Evolutionary conservation across 2,329 filamentous ascomycete genomes (phyloP).

Genomic region (Ciborinia camelliae): DNA sequence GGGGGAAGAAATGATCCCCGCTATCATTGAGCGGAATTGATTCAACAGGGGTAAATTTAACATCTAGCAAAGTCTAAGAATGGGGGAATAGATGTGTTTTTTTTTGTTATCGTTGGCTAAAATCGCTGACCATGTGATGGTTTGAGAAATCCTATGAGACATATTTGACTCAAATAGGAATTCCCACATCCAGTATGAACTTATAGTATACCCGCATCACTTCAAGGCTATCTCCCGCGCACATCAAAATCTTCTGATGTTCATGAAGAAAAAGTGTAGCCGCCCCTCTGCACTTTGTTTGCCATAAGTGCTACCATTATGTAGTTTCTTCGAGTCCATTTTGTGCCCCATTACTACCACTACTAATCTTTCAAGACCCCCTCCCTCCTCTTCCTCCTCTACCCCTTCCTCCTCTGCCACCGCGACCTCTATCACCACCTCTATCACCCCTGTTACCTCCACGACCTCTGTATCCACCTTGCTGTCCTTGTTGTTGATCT

Average conservation of each 20-base stretch:
- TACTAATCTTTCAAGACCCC: constrained; percentile 25
- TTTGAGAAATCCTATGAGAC: constrained; percentile 3
- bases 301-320: constrained; percentile 1
- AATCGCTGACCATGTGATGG: neutral
- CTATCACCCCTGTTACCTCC: constrained; percentile 57
- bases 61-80: neutral
- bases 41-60: neutral
- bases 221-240: neutral
- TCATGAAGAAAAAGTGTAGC: neutral
- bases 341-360: neutral
- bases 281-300: neutral
- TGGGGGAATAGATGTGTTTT: neutral
- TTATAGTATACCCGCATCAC: constrained; percentile 8
- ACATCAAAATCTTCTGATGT: neutral
- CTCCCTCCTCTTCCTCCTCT: constrained; percentile 29
- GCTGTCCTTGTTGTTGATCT: constrained; percentile 64
- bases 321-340: neutral
- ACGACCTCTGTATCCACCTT: constrained; percentile 58
- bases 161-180: neutral
- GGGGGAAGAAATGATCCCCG: constrained; percentile 6
- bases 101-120: neutral
- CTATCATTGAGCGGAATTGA: neutral
- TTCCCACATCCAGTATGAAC: neutral
- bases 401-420: constrained; percentile 30
- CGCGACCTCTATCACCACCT: constrained; percentile 40